Evolutionary conservation across 768 basidiomycete genomes (phyloP), one percentile per base, ranked within the genome.

Genomic region (Tulasnella sp.): DNA sequence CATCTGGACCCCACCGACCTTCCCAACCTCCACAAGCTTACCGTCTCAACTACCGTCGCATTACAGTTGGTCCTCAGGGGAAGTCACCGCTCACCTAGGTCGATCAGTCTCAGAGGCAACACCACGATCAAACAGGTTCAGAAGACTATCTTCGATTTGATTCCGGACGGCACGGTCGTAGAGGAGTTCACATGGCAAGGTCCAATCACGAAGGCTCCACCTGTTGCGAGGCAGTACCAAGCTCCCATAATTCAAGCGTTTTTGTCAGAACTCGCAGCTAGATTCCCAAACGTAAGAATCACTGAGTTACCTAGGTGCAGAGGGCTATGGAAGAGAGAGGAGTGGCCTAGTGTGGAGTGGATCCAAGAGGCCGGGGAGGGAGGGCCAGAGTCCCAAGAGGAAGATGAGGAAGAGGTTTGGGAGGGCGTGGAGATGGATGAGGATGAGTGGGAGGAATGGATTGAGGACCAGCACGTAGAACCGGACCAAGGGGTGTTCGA

Each of bases 171-270:
- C 31, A 12, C 27, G 62, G 62, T 27, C 34, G 62, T 68, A 36
- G 62, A 68, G 62, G 62, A 68, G 62, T 68, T 68, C 31, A 68
- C 62, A 31, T 68, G 62, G 62, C 31, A 36, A 68, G 62, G 62
- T 16, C 31, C 31, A 18, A 68, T 36, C 24, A 27, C 34, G 8
- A 8, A 19, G 34, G 12, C 24, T 6, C 16, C 3, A 68, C 21
- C 31, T 68, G 14, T 68, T 52, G 52, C 24, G 62, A 14, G 62
- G 62, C 10, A 16, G 34, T 7, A n/a, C 27, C 62, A 36, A 9
- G 31, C n/a, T 36, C 24, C 7, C 27, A 18, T 16, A 2, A 34
- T 36, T 9, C 14, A 4, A 1, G 62, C 10, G 31, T 68, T 68
- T 34, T 27, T 68, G 7, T 68, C 34, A 12, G 27, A 68, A 34